Percentiles rank a stretch among this genome's conserved stretches.
Evolutionary conservation across 2,329 filamentous ascomycete species (phyloP).

Genomic region (Talaromyces islandicus): DNA sequence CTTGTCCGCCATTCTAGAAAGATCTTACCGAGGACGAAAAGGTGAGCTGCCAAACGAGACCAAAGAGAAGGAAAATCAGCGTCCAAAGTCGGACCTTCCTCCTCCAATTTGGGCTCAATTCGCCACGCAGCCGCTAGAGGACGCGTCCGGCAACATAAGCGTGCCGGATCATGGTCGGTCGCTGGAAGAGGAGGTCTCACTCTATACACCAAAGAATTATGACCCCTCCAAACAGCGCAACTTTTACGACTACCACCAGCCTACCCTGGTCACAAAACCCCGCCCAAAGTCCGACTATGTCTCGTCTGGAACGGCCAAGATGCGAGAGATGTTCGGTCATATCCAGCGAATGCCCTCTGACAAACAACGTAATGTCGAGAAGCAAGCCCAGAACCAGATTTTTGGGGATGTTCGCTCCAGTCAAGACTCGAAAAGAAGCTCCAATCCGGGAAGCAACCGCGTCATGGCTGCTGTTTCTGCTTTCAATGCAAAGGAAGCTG

Average conservation of each 20-base stretch:
- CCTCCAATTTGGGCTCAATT: constrained; percentile 82
- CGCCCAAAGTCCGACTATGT: constrained; percentile 49
- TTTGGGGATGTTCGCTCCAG: constrained; percentile 29
- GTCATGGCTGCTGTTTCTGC: constrained; percentile 61
- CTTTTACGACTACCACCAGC: constrained; percentile 50
- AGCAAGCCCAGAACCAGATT: constrained; percentile 20
- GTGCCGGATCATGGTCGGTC: constrained; percentile 40
- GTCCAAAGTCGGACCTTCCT: constrained; percentile 50
- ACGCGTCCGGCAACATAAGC: constrained; percentile 31
- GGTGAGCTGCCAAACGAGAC: constrained; percentile 48
- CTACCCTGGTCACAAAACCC: constrained; percentile 36
- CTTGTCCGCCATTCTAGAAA: constrained; percentile 68
- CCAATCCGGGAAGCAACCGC: constrained; percentile 44
- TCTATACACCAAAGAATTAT: constrained; percentile 56
- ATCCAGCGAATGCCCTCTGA: constrained; percentile 21
- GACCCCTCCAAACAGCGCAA: constrained; percentile 58
- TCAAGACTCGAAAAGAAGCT: constrained; percentile 22
- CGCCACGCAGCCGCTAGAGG: constrained; percentile 35
- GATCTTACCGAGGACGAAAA: constrained; percentile 63
- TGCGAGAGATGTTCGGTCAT: constrained; percentile 28
- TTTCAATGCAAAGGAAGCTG: constrained; percentile 51
- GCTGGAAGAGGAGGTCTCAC: constrained; percentile 50
- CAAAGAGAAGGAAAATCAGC: constrained; percentile 78
- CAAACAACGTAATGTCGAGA: constrained; percentile 14
- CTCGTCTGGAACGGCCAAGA: constrained; percentile 34